Evolutionary conservation across 176 grass and related monocot species (phyloP), one percentile per base, ranked within the genome.

Genomic region (Ampelocalamus luodianensis): DNA sequence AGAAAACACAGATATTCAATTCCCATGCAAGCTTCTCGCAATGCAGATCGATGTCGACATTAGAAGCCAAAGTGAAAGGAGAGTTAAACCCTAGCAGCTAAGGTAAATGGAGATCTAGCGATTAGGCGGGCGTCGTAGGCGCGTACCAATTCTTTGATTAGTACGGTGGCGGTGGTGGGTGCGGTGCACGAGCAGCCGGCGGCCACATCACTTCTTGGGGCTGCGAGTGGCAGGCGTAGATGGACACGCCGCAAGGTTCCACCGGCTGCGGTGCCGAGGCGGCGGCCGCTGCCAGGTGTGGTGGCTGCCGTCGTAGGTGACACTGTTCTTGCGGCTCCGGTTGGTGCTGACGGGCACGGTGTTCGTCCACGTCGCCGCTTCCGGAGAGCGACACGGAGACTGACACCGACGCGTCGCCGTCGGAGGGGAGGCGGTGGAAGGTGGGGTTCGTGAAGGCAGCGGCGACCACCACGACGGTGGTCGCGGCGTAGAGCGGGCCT

Each of bases 381-480:
- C 84, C 90, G 59, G 65, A 89, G 49, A 82, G 81, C 13, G 87
- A 86, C 53, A 91, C 88, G 23, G 88, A 90, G n/a, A 88, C 82
- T 24, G 91, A 88, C 4, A 93, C 78, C 5, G 90, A 38, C 16
- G 88, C 51, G 71, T 96, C 90, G 44, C 96, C 93, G 60, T 94
- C 88, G 2, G 85, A 84, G 0, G 97, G 88, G 75, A 99, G 90
- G 88, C 93, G 93, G 65, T 96, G 92, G 89, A 99, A 99, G 27
- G 93, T 94, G 20, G 97, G 93, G 71, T 92, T 96, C 10, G 89
- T 90, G 87, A 99, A 96, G 8, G 88, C 92, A 0, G 97, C 97
- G 1, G 90, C 88, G 62, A 99, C 90, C 67, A 99, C 45, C 36
- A 94, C 86, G 29, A 99, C 88, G 22, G 76, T 92, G 14, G 93